Evolutionary conservation across 1,284 basidiomycete species (phyloP), one percentile per base, ranked within the genome.

Genomic region (Mycosarcoma maydis): DNA sequence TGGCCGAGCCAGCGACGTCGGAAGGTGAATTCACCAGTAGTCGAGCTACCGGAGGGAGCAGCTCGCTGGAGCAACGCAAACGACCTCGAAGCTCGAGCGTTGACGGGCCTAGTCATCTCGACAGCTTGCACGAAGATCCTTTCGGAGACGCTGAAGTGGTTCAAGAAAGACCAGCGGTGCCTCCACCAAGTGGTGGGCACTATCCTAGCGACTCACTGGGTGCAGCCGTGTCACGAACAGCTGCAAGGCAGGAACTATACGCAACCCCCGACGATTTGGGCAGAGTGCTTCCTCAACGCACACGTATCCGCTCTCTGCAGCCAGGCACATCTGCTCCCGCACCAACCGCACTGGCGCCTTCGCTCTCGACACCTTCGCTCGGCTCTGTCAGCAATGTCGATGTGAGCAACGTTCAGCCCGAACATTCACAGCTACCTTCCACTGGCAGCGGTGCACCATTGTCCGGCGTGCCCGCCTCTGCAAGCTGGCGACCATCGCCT

Each of bases 171-270:
- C 22, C 40, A 19, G 43, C 45, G 6, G 34, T 11, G 10, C 42
- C 39, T 10, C 16, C 37, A 29, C 47, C 54, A 3, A 32, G 33
- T 2, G 58, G 50, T n/a, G 61, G 65, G 2, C 60, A 67, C 46
- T 73, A 62, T 41, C 67, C 73, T 2, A 70, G 66, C 49, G 47
- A 44, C 2, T 50, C 66, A 6, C 49, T 75, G 1, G 67, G 66
- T 6, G 71, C 59, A 11, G 73, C 71, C 2, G 68, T 60, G 6
- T 43, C 67, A 10, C 48, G 70, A 9, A 61, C 55, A 2, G 53
- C 27, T 20, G 49, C 43, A 1, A n/a, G n/a, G n/a, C 65, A 43
- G 10, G 39, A 64, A 6, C 3, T 30, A 8, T 10, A 30, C 38
- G 11, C 36, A 22, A 23, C 46, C 37, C 13, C 24, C 30, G 39